Conservation (phyloP, 2,329 filamentous ascomycete genomes). For the Penicillium sp. region DNA sequence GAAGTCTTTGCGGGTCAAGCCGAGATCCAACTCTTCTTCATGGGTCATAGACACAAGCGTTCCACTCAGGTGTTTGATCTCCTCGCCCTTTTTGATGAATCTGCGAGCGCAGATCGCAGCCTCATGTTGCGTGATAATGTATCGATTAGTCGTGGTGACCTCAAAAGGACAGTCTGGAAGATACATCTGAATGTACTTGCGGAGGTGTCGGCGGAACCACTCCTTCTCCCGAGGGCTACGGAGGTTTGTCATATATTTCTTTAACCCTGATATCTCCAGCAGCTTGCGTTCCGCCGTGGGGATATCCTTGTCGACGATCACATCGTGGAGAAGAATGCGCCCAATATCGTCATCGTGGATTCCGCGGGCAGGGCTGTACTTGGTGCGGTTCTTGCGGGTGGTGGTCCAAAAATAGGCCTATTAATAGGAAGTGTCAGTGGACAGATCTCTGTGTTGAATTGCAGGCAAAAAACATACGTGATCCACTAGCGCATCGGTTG, state of each 20-base stretch:
- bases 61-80: slow-evolving; percentile 85
- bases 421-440: slow-evolving; percentile 22
- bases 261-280: slow-evolving; percentile 69
- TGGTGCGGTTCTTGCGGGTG: slow-evolving; percentile 88
- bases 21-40: slow-evolving; percentile 82
- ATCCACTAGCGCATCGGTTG: slow-evolving; percentile 93
- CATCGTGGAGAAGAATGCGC: slow-evolving; percentile 60
- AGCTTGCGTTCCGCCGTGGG: slow-evolving; percentile 69
- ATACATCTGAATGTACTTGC: slow-evolving; percentile 90
- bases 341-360: slow-evolving; percentile 66
- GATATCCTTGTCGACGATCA: slow-evolving; percentile 73
- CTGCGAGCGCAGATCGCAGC: slow-evolving; percentile 80
- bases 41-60: slow-evolving; percentile 90
- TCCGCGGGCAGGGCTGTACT: slow-evolving; percentile 80
- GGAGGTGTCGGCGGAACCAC: slow-evolving; percentile 81
- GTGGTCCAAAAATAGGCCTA: slow-evolving; percentile 95
- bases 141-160: slow-evolving; percentile 89
- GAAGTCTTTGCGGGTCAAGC: slow-evolving; percentile 84
- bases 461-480: slow-evolving; percentile 63
- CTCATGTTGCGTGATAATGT: slow-evolving; percentile 87
- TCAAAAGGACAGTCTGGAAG: slow-evolving; percentile 92
- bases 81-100: slow-evolving; percentile 75
- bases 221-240: slow-evolving; percentile 76
- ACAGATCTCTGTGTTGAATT: neutral
- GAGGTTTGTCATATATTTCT: slow-evolving; percentile 67